phyloP scores from a whole-genome alignment of 768 basidiomycete species.

The Boletus sp. region DNA sequence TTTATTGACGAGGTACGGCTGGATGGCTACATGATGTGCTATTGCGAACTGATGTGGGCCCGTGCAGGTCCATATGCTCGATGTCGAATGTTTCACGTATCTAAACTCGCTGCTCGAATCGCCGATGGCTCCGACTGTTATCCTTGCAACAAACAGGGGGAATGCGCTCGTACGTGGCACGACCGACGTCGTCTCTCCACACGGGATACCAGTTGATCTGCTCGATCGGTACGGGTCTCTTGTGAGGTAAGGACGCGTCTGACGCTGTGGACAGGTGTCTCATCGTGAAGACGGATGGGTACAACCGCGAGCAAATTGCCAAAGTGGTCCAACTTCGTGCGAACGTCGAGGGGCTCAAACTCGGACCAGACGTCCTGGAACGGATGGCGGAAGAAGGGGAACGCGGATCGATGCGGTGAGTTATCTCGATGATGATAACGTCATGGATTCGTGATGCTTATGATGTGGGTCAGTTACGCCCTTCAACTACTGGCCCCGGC shows the following conservation, averaged over 20 bases:
- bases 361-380: slow-evolving; percentile 74
- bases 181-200: slow-evolving; percentile 84
- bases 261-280: slow-evolving; percentile 57
- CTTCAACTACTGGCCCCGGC: slow-evolving; percentile 90
- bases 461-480: slow-evolving; percentile 59
- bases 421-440: slow-evolving; percentile 8
- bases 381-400: slow-evolving; percentile 80
- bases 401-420: slow-evolving; percentile 73
- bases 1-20: slow-evolving; percentile 93
- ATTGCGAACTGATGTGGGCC: slow-evolving; percentile 1
- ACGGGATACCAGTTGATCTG: slow-evolving; percentile 91
- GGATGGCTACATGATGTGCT: not conserved
- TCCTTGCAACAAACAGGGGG: slow-evolving; percentile 94
- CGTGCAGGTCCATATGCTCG: slow-evolving; percentile 94
- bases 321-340: slow-evolving; percentile 86
- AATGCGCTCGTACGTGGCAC: slow-evolving; percentile 92
- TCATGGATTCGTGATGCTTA: slow-evolving; percentile 9
- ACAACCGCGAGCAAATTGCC: slow-evolving; percentile 78
- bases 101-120: slow-evolving; percentile 94
- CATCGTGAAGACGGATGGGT: slow-evolving; percentile 89
- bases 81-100: slow-evolving; percentile 99
- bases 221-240: slow-evolving; percentile 67
- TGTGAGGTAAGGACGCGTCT: slow-evolving; percentile 3
- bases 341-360: slow-evolving; percentile 78
- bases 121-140: slow-evolving; percentile 95